Evolutionary conservation across 1,139 yeast genomes (phyloP), one percentile per base, ranked within the genome.

Genomic region (Suhomyces choctaworum): DNA sequence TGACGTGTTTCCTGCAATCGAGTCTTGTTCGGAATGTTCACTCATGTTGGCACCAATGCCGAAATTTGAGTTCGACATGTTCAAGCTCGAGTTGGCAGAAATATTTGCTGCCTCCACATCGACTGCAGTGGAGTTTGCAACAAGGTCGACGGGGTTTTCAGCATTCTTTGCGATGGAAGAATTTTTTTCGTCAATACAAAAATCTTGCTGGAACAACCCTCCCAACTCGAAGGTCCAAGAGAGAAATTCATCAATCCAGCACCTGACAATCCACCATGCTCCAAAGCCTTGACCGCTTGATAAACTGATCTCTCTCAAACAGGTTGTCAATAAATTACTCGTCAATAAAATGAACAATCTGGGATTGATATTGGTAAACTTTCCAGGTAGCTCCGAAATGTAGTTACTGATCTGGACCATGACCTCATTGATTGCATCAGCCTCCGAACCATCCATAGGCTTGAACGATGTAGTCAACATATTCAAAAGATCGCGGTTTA

Each of bases 161-260:
- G 12, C 27, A 3, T 19, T 12, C 3, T 16, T 9, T 9, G 21
- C 44, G n/a, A n/a, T n/a, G n/a, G n/a, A n/a, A n/a, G n/a, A n/a
- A n/a, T n/a, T n/a, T n/a, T n/a, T n/a, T n/a, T n/a, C n/a, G n/a
- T n/a, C n/a, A n/a, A n/a, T n/a, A n/a, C n/a, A n/a, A 27, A 64
- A 54, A 17, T 66, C 73, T n/a, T 58, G 60, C 22, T 57, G 55
- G 25, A 78, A 58, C 47, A 79, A 80, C 0, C 88, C 87, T 7
- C 88, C 85, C 32, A 81, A 59, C 50, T 83, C 90, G 15, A 83
- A 82, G 36, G 74, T 62, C 82, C 88, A 82, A 2, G 73, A 72
- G 46, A 82, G 63, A 72, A 79, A 83, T 51, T 83, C 92, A 51
- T 81, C 87, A 6, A 81, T 66, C 90, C 94, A 85, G 54, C 88